These are phyloP conservation scores for Neurospora sp. DNA, from an alignment of 495 filamentous ascomycete genomes.

Conservation along the genomic window DNA sequence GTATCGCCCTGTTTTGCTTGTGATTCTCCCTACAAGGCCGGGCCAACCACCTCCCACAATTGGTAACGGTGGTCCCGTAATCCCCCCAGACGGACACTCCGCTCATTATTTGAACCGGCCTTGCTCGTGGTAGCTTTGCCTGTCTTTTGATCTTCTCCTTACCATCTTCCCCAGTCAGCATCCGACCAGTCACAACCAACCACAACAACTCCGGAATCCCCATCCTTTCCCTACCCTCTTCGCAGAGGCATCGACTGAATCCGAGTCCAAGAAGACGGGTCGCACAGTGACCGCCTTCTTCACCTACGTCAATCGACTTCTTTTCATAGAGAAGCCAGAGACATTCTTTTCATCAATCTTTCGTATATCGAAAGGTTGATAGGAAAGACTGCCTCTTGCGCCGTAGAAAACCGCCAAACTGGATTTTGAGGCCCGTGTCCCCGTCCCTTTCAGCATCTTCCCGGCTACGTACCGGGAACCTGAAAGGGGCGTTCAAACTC, in stretches of 20 bases:
- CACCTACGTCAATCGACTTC: slow-evolving; percentile 34
- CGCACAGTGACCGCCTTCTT: slow-evolving; percentile 25
- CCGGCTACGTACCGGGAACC: slow-evolving; percentile 94
- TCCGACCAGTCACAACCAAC: slow-evolving; percentile 18
- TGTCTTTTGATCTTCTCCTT: slow-evolving; percentile 19
- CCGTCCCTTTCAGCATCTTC: slow-evolving; percentile 99
- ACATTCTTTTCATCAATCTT: slow-evolving; percentile 90
- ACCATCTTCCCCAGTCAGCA: slow-evolving; percentile 8
- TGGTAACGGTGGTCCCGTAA: background rate
- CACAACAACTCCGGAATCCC: slow-evolving; percentile 11
- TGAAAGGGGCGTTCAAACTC: slow-evolving; percentile 67
- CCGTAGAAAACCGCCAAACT: slow-evolving; percentile 77
- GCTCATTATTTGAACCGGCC: slow-evolving; percentile 25
- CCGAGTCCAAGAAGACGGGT: slow-evolving; percentile 27
- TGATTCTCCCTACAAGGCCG: background rate
- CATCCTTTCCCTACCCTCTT: slow-evolving; percentile 7
- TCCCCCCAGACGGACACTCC: slow-evolving; percentile 5
- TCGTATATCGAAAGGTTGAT: slow-evolving; percentile 88
- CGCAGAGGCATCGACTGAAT: slow-evolving; percentile 16
- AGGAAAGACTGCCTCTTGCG: slow-evolving; percentile 69
- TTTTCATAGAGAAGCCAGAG: slow-evolving; percentile 58
- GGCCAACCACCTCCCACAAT: background rate
- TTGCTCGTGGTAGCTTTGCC: slow-evolving; percentile 17
- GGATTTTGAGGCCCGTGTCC: slow-evolving; percentile 99
- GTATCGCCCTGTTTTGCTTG: background rate